Conservation (phyloP, 2,329 filamentous ascomycete genomes). For the Trichophyton benhamiae region DNA sequence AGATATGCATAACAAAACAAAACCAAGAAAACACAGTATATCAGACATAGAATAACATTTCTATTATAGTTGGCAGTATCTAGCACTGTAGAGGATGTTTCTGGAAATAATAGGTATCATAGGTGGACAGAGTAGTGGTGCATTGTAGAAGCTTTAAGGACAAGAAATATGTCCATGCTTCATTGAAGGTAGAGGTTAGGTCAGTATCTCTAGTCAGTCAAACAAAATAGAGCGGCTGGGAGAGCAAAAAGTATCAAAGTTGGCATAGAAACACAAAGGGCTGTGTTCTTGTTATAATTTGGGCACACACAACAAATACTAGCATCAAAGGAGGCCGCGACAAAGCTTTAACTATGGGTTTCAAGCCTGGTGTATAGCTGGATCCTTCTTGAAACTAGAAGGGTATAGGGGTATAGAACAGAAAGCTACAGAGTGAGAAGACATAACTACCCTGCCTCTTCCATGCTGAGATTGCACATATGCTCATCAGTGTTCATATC, state of each 20-base stretch:
- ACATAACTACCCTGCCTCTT: slow-evolving; percentile 3
- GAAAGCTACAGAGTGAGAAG: background rate
- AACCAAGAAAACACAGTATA: background rate
- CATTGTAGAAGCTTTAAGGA: background rate
- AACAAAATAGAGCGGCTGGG: background rate
- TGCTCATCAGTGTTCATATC: background rate
- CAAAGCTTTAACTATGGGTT: background rate
- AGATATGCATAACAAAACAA: background rate
- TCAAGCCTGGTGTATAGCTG: background rate
- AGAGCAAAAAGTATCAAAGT: background rate
- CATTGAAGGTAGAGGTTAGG: background rate
- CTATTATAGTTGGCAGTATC: background rate
- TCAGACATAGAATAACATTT: background rate
- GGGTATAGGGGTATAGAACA: background rate
- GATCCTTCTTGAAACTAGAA: background rate
- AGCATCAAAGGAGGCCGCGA: background rate
- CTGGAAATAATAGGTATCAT: background rate
- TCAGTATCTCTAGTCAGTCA: background rate
- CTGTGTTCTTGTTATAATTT: slow-evolving; percentile 1
- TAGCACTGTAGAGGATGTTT: background rate
- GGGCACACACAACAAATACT: background rate
- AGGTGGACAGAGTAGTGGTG: background rate
- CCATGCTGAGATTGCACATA: background rate
- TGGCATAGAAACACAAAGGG: slow-evolving; percentile 1
- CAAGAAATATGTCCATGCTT: background rate